phyloP scores from a whole-genome alignment of 2,329 filamentous ascomycete species.

The Penicillium janthinellum region DNA sequence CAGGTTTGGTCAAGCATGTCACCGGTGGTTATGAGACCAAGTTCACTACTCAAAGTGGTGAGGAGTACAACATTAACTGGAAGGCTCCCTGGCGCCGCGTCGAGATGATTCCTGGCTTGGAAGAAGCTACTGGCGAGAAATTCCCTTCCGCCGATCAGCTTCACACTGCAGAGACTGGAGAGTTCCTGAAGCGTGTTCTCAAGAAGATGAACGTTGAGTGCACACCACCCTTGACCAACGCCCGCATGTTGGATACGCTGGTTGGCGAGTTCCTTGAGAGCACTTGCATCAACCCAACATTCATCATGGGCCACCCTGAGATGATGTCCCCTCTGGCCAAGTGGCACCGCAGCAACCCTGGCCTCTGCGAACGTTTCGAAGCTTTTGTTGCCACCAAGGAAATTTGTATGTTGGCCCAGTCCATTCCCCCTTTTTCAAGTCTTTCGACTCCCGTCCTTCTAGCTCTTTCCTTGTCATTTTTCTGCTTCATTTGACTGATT shows the following conservation, averaged over 20 bases:
- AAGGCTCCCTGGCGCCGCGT: constrained; percentile 88
- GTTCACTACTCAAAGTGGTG: constrained; percentile 83
- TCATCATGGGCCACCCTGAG: constrained; percentile 80
- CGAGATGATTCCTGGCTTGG: constrained; percentile 93
- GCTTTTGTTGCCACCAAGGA: constrained; percentile 86
- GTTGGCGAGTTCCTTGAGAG: constrained; percentile 94
- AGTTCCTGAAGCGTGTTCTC: constrained; percentile 80
- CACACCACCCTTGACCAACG: constrained; percentile 85
- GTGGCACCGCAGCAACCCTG: constrained; percentile 78
- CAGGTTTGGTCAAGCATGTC: constrained; percentile 82
- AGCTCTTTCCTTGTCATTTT: neutral
- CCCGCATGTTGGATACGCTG: constrained; percentile 94
- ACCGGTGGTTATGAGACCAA: constrained; percentile 83
- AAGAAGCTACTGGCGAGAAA: constrained; percentile 86
- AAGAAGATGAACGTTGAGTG: constrained; percentile 92
- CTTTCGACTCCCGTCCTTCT: neutral
- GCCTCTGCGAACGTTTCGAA: constrained; percentile 95
- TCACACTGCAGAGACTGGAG: constrained; percentile 84
- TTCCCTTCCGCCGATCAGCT: constrained; percentile 89
- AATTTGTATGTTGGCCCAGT: constrained; percentile 5
- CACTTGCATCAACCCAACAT: constrained; percentile 89
- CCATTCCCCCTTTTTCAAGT: neutral
- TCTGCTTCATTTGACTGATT: neutral
- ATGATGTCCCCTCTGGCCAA: constrained; percentile 97
- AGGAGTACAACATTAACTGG: constrained; percentile 93